These are phyloP conservation scores for Phytophthora kernoviae DNA, from an alignment of 352 stramenopile species.

Conservation along the genomic window DNA sequence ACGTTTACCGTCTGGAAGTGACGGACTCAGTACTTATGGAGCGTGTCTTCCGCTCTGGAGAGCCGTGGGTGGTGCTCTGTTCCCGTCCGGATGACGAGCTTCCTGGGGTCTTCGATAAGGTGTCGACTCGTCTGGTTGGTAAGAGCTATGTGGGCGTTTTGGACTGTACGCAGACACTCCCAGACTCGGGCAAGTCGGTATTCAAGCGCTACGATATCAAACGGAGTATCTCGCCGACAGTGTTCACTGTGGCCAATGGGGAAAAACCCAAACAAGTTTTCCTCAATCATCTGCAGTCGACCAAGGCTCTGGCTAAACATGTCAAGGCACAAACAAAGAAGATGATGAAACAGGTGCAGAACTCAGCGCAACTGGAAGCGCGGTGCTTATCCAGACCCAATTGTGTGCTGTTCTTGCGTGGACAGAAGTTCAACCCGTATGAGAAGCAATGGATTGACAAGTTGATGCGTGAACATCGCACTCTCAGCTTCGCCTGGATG, in stretches of 20 bases:
- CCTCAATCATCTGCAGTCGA: slow-evolving; percentile 63
- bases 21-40: slow-evolving; percentile 54
- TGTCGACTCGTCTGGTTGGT: slow-evolving; percentile 53
- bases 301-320: slow-evolving; percentile 63
- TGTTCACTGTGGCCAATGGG: slow-evolving; percentile 83
- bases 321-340: slow-evolving; percentile 65
- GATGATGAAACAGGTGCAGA: slow-evolving; percentile 59
- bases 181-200: slow-evolving; percentile 58
- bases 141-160: slow-evolving; percentile 72
- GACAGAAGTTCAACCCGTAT: slow-evolving; percentile 56
- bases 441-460: slow-evolving; percentile 78
- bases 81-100: slow-evolving; percentile 67
- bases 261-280: slow-evolving; percentile 81
- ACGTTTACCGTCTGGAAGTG: slow-evolving; percentile 73
- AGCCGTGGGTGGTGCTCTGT: slow-evolving; percentile 86
- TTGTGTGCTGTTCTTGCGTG: slow-evolving; percentile 74
- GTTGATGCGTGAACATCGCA: slow-evolving; percentile 62
- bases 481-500: slow-evolving; percentile 71
- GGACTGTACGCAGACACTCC: slow-evolving; percentile 72
- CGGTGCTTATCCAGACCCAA: slow-evolving; percentile 65
- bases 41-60: slow-evolving; percentile 79
- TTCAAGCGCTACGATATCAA: slow-evolving; percentile 67
- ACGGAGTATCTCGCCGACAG: slow-evolving; percentile 60
- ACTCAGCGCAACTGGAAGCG: slow-evolving; percentile 64
- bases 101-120: slow-evolving; percentile 74